Conservation (phyloP, 140 eudicot species). For the Bidens hawaiensis region DNA sequence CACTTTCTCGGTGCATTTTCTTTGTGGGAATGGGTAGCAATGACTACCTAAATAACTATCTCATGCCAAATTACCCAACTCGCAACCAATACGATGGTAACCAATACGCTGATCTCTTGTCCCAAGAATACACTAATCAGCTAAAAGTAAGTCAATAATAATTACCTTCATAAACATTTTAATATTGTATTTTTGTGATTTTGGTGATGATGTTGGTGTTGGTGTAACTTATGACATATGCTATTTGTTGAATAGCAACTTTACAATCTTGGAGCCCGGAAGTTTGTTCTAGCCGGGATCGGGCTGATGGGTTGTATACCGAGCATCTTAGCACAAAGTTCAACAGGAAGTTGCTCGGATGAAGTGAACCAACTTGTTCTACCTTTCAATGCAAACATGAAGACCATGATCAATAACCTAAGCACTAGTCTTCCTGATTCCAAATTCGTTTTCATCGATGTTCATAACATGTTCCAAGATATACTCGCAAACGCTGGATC, state of each 20-base stretch:
- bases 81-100: slow-evolving; percentile 59
- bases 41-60: slow-evolving; percentile 91
- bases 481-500: slow-evolving; percentile 52
- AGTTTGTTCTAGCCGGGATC: slow-evolving; percentile 69
- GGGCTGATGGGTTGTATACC: slow-evolving; percentile 98
- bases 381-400: slow-evolving; percentile 72
- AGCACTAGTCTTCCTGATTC: slow-evolving; percentile 67
- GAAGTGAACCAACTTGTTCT: slow-evolving; percentile 66
- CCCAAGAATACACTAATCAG: slow-evolving; percentile 61
- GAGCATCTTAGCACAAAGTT: slow-evolving; percentile 71
- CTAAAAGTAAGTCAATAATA: slow-evolving; percentile 62
- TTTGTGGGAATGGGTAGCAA: slow-evolving; percentile 98
- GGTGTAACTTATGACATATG: background rate
- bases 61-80: slow-evolving; percentile 90
- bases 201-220: background rate
- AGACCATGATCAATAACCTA: slow-evolving; percentile 61
- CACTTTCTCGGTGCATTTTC: slow-evolving; percentile 59
- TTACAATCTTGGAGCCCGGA: slow-evolving; percentile 90
- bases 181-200: background rate
- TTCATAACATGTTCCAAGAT: slow-evolving; percentile 76
- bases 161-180: background rate
- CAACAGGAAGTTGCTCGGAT: slow-evolving; percentile 53
- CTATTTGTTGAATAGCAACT: slow-evolving; percentile 42
- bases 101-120: slow-evolving; percentile 65
- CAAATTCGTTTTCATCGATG: slow-evolving; percentile 52